Evolutionary conservation across 805 yeast genomes (phyloP).

Genomic region (Yarrowia phangngaensis): DNA sequence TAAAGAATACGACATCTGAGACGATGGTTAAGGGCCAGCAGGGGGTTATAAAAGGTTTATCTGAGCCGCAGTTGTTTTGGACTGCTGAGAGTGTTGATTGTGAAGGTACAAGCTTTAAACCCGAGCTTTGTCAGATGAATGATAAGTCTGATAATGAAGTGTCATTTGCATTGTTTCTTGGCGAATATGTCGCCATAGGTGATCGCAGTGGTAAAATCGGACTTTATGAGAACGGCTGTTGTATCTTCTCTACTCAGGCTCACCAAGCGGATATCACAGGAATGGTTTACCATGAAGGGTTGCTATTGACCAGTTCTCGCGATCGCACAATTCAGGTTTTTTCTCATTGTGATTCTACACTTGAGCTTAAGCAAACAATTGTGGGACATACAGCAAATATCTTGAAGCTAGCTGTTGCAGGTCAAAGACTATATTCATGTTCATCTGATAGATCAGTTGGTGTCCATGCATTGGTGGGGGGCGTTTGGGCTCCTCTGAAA

Average conservation of each 20-base stretch:
- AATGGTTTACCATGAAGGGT: conserved; percentile 8
- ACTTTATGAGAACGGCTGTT: background rate
- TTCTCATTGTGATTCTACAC: conserved; percentile 36
- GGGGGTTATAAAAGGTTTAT: conserved; percentile 15
- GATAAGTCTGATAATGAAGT: conserved; percentile 19
- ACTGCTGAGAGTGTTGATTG: conserved; percentile 7
- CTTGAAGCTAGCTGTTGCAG: conserved; percentile 40
- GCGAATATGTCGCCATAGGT: background rate
- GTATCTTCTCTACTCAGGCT: conserved; percentile 6
- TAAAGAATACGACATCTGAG: background rate
- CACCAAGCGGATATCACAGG: conserved; percentile 13
- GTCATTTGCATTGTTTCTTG: background rate
- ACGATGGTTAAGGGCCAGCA: conserved; percentile 7
- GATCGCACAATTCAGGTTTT: conserved; percentile 63
- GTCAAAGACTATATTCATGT: conserved; percentile 46
- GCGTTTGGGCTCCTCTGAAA: conserved; percentile 16
- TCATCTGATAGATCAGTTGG: conserved; percentile 62
- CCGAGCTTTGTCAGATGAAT: background rate
- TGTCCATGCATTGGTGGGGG: conserved; percentile 41
- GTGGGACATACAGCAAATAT: conserved; percentile 56
- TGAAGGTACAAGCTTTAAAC: background rate
- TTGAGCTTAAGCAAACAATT: conserved; percentile 60
- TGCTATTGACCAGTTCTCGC: conserved; percentile 42
- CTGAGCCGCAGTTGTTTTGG: conserved; percentile 8
- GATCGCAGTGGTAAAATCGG: background rate